phyloP scores from a whole-genome alignment of 495 filamentous ascomycete genomes.

The Penicillium bialowiezense region DNA sequence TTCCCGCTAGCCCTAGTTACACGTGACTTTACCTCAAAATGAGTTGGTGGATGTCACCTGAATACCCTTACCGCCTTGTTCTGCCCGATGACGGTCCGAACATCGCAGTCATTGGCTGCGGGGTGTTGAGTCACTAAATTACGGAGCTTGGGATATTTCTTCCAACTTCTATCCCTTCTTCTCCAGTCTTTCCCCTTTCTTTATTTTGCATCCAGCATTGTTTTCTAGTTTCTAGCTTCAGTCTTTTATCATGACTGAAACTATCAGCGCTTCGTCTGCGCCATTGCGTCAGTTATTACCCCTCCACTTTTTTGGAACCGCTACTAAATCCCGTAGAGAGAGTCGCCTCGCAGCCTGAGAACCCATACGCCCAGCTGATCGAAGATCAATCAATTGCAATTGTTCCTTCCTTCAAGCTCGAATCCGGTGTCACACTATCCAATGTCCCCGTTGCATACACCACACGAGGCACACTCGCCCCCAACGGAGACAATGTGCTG shows the following conservation, averaged over 20 bases:
- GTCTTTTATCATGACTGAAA: conserved; percentile 30
- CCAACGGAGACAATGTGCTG: conserved; percentile 82
- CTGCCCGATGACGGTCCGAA: neutral
- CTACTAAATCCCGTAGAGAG: conserved; percentile 67
- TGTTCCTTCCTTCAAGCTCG: conserved; percentile 86
- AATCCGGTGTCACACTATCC: conserved; percentile 80
- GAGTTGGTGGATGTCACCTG: too few relatives aligned
- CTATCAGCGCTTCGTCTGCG: conserved; percentile 17
- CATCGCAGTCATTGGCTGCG: conserved; percentile 4
- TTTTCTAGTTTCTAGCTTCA: neutral
- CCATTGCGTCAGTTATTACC: conserved; percentile 44
- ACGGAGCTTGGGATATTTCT: neutral
- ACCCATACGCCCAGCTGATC: conserved; percentile 84
- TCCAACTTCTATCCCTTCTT: conserved; percentile 5
- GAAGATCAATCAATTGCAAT: conserved; percentile 81
- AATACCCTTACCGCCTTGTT: conserved; percentile 3
- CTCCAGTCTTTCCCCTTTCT: neutral
- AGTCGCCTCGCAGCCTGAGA: conserved; percentile 73
- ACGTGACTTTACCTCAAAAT: conserved; percentile 4
- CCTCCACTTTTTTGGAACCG: conserved; percentile 18
- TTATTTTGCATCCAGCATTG: conserved; percentile 3
- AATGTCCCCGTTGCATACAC: conserved; percentile 96
- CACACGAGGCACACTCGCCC: conserved; percentile 72
- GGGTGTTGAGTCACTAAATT: conserved; percentile 8
- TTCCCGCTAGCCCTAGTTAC: neutral